phyloP scores from a whole-genome alignment of 2,329 filamentous ascomycete genomes.

The Seiridium unicorne region DNA sequence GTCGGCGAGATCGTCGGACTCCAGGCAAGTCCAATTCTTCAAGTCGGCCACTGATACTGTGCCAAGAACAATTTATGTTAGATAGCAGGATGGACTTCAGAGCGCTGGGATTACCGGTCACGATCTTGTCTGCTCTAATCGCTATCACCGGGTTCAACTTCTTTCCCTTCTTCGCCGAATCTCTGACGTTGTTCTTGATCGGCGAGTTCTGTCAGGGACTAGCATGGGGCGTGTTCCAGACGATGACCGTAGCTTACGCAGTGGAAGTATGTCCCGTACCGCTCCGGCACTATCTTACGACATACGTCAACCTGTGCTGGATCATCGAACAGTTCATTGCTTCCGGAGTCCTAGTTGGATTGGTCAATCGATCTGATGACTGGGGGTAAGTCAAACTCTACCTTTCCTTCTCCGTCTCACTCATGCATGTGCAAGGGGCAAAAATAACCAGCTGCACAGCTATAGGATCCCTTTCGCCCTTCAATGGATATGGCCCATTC shows the following conservation, averaged over 20 bases:
- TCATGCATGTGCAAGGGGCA: no score
- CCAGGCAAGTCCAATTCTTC: not conserved
- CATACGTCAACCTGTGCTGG: slow-evolving; percentile 39
- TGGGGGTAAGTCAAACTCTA: slow-evolving; percentile 24
- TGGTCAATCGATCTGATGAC: slow-evolving; percentile 26
- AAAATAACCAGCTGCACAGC: no score
- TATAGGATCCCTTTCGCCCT: slow-evolving; percentile 40
- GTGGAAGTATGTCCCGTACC: slow-evolving; percentile 35
- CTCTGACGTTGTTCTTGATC: slow-evolving; percentile 25
- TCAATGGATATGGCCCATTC: slow-evolving; percentile 42
- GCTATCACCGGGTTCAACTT: slow-evolving; percentile 33
- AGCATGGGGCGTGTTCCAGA: slow-evolving; percentile 32
- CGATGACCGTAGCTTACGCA: slow-evolving; percentile 35
- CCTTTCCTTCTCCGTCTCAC: no score
- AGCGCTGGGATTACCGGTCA: slow-evolving; percentile 32
- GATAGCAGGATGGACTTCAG: slow-evolving; percentile 34
- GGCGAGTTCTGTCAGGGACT: slow-evolving; percentile 34
- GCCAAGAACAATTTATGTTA: not conserved
- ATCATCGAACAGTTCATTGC: slow-evolving; percentile 38
- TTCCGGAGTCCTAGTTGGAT: slow-evolving; percentile 31
- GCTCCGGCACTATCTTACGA: slow-evolving; percentile 34
- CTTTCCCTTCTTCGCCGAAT: slow-evolving; percentile 32
- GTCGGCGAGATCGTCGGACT: slow-evolving; percentile 40
- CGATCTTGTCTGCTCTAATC: slow-evolving; percentile 32
- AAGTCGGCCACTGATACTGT: no score